phyloP scores from a whole-genome alignment of 208 protist species.

The Eutreptiella sp. region DNA sequence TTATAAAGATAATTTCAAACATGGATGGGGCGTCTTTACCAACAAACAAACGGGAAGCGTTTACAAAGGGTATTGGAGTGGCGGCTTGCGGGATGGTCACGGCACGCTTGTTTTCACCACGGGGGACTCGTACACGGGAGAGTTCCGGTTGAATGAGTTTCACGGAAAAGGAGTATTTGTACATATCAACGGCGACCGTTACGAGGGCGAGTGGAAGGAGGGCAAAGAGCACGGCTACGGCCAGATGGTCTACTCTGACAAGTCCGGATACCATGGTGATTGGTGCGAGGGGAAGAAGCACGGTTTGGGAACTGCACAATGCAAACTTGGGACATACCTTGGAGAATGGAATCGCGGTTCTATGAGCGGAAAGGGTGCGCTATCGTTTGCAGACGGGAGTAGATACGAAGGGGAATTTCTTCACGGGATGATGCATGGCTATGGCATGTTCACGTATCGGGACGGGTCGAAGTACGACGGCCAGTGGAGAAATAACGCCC shows the following conservation, averaged over 20 bases:
- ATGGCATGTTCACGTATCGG: conserved; percentile 25
- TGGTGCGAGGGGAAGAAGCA: conserved; percentile 69
- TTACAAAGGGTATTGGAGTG: too few species aligned
- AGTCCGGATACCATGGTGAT: conserved; percentile 62
- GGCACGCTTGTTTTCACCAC: too few species aligned
- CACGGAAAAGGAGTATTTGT: too few species aligned
- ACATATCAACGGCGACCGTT: too few species aligned
- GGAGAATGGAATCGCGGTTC: conserved; percentile 13
- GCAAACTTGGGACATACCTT: too few species aligned
- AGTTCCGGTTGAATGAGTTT: too few species aligned
- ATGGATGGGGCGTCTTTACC: too few species aligned
- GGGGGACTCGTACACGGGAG: too few species aligned
- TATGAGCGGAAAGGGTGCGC: conserved; percentile 10
- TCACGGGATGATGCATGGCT: conserved; percentile 7
- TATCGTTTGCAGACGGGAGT: conserved; percentile 16
- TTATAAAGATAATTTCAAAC: too few species aligned
- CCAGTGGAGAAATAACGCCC: conserved; percentile 22
- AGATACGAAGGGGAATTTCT: conserved; percentile 11
- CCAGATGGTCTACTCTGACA: conserved; percentile 30
- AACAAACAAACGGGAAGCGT: too few species aligned
- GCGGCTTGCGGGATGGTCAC: too few species aligned
- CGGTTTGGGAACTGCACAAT: conserved; percentile 70
- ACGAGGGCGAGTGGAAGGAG: conserved; percentile 67
- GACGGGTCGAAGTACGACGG: conserved; percentile 35
- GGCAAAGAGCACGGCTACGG: conserved; percentile 54